These are phyloP conservation scores for Phytophthora sp. DNA, from an alignment of 352 stramenopile genomes.

Conservation along the genomic window DNA sequence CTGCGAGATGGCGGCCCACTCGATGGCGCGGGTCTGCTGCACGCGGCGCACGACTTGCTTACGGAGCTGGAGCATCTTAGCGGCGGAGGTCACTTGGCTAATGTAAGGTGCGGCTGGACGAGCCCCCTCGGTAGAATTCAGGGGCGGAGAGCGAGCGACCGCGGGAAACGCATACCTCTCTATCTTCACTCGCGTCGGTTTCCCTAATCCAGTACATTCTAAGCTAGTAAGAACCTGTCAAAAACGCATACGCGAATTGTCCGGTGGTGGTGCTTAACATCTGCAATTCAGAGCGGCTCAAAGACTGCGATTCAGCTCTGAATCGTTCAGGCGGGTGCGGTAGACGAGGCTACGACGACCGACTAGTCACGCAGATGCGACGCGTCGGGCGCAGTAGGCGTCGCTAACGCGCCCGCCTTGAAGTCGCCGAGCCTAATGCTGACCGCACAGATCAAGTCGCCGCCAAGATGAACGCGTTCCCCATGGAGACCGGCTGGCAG, in stretches of 20 bases:
- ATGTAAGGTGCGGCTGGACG: constrained; percentile 24
- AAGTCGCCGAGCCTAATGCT: not conserved
- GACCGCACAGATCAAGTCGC: constrained; percentile 23
- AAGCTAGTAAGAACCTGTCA: not conserved
- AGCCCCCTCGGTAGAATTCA: constrained; percentile 28
- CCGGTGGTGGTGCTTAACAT: constrained; percentile 8
- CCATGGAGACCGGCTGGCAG: constrained; percentile 71
- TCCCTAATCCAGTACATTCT: not conserved
- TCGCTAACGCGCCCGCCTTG: too few species aligned
- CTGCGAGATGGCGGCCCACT: constrained; percentile 74
- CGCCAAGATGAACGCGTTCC: constrained; percentile 33
- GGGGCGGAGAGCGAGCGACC: constrained; percentile 32
- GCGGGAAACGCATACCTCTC: constrained; percentile 18
- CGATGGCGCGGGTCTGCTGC: constrained; percentile 57
- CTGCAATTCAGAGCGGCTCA: constrained; percentile 5
- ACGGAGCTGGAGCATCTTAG: constrained; percentile 74
- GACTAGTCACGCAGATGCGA: too few species aligned
- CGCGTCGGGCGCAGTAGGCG: too few species aligned
- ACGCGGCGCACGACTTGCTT: constrained; percentile 77
- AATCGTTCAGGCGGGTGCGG: too few species aligned
- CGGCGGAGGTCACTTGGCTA: constrained; percentile 34
- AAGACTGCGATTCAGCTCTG: constrained; percentile 6
- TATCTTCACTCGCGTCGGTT: not conserved
- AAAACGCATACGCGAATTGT: constrained; percentile 11
- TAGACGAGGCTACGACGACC: too few species aligned